Evolutionary conservation across 139 green algal species (phyloP).

Genomic region (Chlamydomonas schloesseri): DNA sequence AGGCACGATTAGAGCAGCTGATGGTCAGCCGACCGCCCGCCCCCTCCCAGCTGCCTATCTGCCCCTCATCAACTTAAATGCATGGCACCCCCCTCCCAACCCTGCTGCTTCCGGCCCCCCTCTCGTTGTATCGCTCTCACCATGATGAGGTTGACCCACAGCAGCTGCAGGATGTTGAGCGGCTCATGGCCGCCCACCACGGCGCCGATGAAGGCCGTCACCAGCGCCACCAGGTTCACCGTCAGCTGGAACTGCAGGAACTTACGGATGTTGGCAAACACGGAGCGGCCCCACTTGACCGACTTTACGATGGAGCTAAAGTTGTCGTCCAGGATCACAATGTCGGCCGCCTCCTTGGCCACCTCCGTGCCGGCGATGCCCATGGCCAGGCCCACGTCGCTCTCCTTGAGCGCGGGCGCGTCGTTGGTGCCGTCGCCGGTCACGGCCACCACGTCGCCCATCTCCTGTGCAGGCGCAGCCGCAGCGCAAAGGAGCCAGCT

Average conservation of each 20-base stretch:
- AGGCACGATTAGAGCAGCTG: too few relatives aligned
- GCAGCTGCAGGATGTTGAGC: constrained; percentile 94
- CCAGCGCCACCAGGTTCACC: constrained; percentile 96
- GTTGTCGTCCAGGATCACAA: constrained; percentile 99
- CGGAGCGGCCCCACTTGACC: constrained; percentile 95
- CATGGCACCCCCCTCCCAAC: too few relatives aligned
- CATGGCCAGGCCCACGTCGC: constrained; percentile 97
- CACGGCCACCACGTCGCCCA: constrained; percentile 95
- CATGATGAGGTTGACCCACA: constrained; percentile 99
- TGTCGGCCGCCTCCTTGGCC: constrained; percentile 98
- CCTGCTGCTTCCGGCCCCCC: too few relatives aligned
- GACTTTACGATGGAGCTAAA: constrained; percentile 97
- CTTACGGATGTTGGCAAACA: constrained; percentile 99
- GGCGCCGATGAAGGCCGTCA: constrained; percentile 93
- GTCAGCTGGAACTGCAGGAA: constrained; percentile 98
- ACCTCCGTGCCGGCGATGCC: constrained; percentile 94
- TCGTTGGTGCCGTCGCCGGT: constrained; percentile 99
- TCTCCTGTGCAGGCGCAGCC: constrained; percentile 72
- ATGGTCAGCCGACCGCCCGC: background rate
- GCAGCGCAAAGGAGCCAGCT: background rate
- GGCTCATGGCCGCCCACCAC: constrained; percentile 85
- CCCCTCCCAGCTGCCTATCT: background rate
- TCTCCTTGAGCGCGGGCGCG: constrained; percentile 95
- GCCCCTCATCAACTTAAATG: too few relatives aligned
- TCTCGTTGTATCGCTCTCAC: too few relatives aligned